Percentiles rank a stretch among this genome's conserved stretches.
Conservation (phyloP, 2,329 filamentous ascomycete species). For the Calonectria leucothoes region DNA sequence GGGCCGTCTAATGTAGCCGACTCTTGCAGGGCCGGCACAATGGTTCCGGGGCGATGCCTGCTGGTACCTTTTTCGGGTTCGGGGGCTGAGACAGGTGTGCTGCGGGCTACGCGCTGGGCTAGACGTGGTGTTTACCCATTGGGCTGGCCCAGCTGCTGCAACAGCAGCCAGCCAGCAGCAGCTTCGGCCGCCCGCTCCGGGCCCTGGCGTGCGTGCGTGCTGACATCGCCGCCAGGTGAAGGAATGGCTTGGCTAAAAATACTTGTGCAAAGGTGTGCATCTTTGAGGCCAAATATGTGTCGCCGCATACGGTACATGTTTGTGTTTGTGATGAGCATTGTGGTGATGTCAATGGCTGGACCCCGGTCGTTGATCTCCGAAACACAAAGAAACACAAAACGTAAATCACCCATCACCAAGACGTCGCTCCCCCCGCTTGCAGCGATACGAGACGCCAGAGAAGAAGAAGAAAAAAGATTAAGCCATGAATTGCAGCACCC, state of each 20-base stretch:
- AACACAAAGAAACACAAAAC: background rate
- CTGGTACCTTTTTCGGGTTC: background rate
- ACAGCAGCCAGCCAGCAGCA: too few relatives aligned
- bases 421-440: background rate
- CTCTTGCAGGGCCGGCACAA: background rate
- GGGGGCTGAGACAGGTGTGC: background rate
- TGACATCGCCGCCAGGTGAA: background rate
- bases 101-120: background rate
- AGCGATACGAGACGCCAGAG: background rate
- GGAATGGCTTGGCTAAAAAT: background rate
- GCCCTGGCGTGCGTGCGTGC: too few relatives aligned
- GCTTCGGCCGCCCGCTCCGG: too few relatives aligned
- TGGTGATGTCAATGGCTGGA: background rate
- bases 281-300: too few relatives aligned
- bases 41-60: background rate
- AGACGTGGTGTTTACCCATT: background rate
- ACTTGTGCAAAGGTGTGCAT: background rate
- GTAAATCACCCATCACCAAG: background rate
- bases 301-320: too few relatives aligned
- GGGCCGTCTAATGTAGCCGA: slow-evolving; percentile 3
- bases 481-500: background rate
- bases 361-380: background rate
- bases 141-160: background rate
- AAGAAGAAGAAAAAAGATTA: background rate
- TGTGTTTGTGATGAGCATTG: background rate